Evolutionary conservation across 805 yeast species (phyloP).

Genomic region (Starmerella khaoyaiensis): DNA sequence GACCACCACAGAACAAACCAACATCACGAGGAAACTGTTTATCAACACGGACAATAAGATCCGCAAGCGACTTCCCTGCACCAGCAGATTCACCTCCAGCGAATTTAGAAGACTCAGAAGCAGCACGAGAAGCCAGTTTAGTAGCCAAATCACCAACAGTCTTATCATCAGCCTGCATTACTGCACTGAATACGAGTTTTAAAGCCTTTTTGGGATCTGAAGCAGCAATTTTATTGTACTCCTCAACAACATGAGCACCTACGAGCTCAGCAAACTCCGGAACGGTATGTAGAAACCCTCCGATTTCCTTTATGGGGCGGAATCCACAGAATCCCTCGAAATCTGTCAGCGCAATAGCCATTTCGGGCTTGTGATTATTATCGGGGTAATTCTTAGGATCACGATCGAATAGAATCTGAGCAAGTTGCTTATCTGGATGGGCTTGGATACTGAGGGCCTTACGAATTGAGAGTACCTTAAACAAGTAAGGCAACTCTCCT

Average conservation of each 20-base stretch:
- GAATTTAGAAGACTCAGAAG: conserved; percentile 28
- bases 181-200: conserved; percentile 61
- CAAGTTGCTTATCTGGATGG: conserved; percentile 87
- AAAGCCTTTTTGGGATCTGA: conserved; percentile 51
- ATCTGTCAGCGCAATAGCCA: conserved; percentile 93
- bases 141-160: conserved; percentile 44
- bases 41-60: conserved; percentile 61
- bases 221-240: conserved; percentile 31
- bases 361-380: conserved; percentile 98
- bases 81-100: conserved; percentile 24
- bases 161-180: conserved; percentile 73
- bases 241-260: conserved; percentile 47
- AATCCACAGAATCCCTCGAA: conserved; percentile 98
- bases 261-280: conserved; percentile 68
- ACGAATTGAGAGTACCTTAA: conserved; percentile 84
- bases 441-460: conserved; percentile 95
- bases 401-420: conserved; percentile 52
- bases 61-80: conserved; percentile 44
- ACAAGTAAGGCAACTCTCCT: conserved; percentile 75
- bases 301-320: conserved; percentile 73
- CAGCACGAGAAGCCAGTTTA: conserved; percentile 54
- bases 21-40: conserved; percentile 86
- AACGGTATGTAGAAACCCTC: conserved; percentile 49
- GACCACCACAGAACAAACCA: conserved; percentile 92
- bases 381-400: conserved; percentile 96